Evolutionary conservation across 768 basidiomycete species (phyloP), one percentile per base, ranked within the genome.

Genomic region (Lactarius vividus): DNA sequence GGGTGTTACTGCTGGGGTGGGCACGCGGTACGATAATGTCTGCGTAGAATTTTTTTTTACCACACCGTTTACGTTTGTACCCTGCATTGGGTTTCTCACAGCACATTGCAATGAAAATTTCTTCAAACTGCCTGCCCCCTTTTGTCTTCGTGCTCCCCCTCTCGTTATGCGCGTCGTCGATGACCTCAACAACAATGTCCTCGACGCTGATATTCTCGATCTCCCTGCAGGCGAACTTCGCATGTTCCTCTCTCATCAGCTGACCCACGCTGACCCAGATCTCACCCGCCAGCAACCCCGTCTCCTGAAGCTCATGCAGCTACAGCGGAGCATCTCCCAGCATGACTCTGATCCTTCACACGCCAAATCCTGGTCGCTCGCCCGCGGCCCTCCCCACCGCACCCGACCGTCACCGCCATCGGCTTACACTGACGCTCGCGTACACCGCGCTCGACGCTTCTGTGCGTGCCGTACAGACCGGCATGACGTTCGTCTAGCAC

Each of bases 161-260:
- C 15, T 39, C 37, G 37, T 39, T 39, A 15, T 39, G 37, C 3
- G 15, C 11, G 4, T 39, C 37, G 13, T 39, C 4, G 13, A 15
- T 39, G 5, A 39, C 37, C 15, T 39, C 3, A 37, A 15, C 37
- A 6, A 35, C 35, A 10, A 35, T 35, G 35, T 35, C 35, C 35
- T 35, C 31, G 31, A 31, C 2, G 31, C 31, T 6, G 31, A 31
- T 31, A 31, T 31, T 3, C 31, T n/a, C n/a, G n/a, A n/a, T n/a
- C n/a, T n/a, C 94, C 0, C 82, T 88, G 9, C 89, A 98, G 73
- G 94, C 91, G 96, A 99, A 75, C 81, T 97, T 3, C 81, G 96
- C 28, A 96, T 98, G 77, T 81, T 29, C 91, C 90, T 7, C 76
- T 93, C 11, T 77, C 20, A 78, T 89, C 56, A 67, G 71, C 1